Evolutionary conservation across 345 rosid genomes (phyloP).

Genomic region (Linum trigynum): DNA sequence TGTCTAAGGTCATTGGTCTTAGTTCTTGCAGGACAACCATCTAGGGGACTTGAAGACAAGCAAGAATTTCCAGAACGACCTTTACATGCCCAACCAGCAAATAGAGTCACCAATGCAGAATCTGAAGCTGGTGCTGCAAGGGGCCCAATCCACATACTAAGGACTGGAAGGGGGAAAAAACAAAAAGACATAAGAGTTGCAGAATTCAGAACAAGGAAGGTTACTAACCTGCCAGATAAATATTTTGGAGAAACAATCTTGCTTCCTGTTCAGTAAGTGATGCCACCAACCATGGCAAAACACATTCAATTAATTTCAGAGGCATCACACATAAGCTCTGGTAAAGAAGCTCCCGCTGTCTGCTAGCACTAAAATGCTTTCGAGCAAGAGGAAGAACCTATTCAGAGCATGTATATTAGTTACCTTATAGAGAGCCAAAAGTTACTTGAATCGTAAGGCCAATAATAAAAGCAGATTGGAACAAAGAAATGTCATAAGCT

Average conservation of each 20-base stretch:
- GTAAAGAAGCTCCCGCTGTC: constrained; percentile 55
- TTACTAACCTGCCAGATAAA: constrained; percentile 41
- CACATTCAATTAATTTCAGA: constrained; percentile 45
- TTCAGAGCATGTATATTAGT: constrained; percentile 11
- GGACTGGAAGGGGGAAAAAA: constrained; percentile 9
- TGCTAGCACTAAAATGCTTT: constrained; percentile 39
- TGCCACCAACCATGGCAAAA: constrained; percentile 52
- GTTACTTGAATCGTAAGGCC: not conserved
- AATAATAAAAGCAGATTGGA: constrained; percentile 2
- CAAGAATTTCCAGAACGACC: constrained; percentile 34
- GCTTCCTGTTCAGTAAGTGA: constrained; percentile 43
- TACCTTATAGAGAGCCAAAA: not conserved
- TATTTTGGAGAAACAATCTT: constrained; percentile 42
- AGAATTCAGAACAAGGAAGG: constrained; percentile 2
- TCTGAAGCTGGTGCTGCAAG: constrained; percentile 51
- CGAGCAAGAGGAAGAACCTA: constrained; percentile 61
- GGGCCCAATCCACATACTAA: constrained; percentile 15
- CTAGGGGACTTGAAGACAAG: constrained; percentile 33
- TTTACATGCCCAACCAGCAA: constrained; percentile 56
- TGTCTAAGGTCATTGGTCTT: constrained; percentile 20
- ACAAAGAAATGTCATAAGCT: constrained; percentile 3
- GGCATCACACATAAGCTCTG: constrained; percentile 58
- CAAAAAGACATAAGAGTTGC: not conserved
- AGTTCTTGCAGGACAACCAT: constrained; percentile 34
- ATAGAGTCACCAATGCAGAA: constrained; percentile 45